phyloP scores from a whole-genome alignment of 2,329 filamentous ascomycete species.

The Scedosporium dehoogii region DNA sequence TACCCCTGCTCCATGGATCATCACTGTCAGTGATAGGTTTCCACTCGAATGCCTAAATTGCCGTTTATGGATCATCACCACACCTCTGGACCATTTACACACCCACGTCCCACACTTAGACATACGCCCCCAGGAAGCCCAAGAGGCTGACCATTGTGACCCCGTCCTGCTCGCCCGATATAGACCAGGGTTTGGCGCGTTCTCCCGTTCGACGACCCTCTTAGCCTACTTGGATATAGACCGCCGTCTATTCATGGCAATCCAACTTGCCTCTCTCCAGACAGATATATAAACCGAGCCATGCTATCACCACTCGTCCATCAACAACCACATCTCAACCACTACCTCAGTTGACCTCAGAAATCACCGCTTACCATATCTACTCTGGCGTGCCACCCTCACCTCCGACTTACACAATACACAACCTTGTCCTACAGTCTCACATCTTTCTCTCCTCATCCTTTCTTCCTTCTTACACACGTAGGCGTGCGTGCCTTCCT shows the following conservation, averaged over 20 bases:
- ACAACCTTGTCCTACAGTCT: too few relatives aligned
- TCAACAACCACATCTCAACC: neutral
- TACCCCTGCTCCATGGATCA: neutral
- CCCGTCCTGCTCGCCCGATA: neutral
- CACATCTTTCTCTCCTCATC: too few relatives aligned
- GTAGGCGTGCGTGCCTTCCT: too few relatives aligned
- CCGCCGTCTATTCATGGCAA: neutral
- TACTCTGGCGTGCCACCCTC: neutral
- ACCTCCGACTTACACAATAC: neutral
- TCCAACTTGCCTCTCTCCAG: neutral
- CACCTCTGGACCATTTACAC: constrained; percentile 1
- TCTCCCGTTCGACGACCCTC: neutral
- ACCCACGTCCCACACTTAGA: constrained; percentile 4
- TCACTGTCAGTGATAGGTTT: constrained; percentile 5
- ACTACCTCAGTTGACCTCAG: neutral
- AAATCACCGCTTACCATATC: neutral
- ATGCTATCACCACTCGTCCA: neutral
- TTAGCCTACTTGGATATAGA: constrained; percentile 2
- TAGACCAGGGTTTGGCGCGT: constrained; percentile 1
- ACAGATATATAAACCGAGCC: constrained; percentile 6
- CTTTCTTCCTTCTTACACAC: too few relatives aligned
- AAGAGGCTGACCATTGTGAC: neutral
- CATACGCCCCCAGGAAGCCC: constrained; percentile 2
- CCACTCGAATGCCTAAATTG: constrained; percentile 4
- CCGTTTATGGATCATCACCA: constrained; percentile 3